Evolutionary conservation across 768 basidiomycete genomes (phyloP).

Genomic region (Leucosporidium creatinivorum): DNA sequence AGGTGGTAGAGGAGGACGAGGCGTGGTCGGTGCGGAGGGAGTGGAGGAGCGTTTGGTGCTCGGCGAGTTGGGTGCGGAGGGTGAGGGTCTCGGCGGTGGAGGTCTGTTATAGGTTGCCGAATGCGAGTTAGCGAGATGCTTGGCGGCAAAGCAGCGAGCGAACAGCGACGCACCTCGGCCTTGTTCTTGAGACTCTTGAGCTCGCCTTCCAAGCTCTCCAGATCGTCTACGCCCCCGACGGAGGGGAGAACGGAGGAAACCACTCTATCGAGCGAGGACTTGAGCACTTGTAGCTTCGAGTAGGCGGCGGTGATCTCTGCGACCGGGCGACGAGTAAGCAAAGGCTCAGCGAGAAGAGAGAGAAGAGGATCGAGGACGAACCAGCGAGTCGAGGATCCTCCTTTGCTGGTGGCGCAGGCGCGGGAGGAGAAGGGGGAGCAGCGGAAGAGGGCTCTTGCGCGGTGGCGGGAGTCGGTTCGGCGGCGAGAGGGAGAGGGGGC

Average conservation of each 20-base stretch:
- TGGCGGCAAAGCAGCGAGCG: neutral
- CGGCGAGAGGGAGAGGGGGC: neutral
- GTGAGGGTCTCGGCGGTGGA: slow-evolving; percentile 62
- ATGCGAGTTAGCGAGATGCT: neutral
- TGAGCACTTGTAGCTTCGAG: slow-evolving; percentile 66
- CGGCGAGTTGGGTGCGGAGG: slow-evolving; percentile 54
- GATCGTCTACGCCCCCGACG: slow-evolving; percentile 58
- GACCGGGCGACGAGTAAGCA: neutral
- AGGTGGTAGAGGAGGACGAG: slow-evolving; percentile 70
- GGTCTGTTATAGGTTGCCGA: neutral
- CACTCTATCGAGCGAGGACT: slow-evolving; percentile 58
- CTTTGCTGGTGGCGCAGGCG: neutral
- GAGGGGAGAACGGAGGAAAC: slow-evolving; percentile 62
- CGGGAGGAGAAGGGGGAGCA: neutral
- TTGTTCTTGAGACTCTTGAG: slow-evolving; percentile 61
- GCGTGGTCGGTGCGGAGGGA: slow-evolving; percentile 78
- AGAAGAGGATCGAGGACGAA: neutral
- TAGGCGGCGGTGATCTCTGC: slow-evolving; percentile 64
- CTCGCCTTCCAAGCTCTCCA: slow-evolving; percentile 63
- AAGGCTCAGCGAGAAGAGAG: neutral
- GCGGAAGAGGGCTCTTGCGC: neutral
- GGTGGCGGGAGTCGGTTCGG: no score
- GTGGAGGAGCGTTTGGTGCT: slow-evolving; percentile 76
- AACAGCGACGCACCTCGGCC: slow-evolving; percentile 56
- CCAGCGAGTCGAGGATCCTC: neutral